Conservation (phyloP, 768 basidiomycete genomes). For the Pisolithus sp. region DNA sequence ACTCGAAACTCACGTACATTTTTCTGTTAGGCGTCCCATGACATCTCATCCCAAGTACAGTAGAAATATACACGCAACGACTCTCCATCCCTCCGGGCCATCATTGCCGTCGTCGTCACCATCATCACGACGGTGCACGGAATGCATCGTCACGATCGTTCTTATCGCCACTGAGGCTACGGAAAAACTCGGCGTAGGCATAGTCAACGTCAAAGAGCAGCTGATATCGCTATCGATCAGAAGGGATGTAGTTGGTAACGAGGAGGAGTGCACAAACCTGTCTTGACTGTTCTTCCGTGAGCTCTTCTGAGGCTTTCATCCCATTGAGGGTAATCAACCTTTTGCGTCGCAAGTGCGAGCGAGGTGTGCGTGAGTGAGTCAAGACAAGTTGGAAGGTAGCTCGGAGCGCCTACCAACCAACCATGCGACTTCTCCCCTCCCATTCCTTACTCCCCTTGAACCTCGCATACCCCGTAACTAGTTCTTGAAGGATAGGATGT, state of each 20-base stretch:
- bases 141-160: constrained; percentile 5
- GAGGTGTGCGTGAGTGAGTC: neutral
- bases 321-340: constrained; percentile 96
- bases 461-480: constrained; percentile 90
- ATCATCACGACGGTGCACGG: neutral
- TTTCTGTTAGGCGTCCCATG: too few relatives aligned
- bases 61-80: too few relatives aligned
- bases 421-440: constrained; percentile 88
- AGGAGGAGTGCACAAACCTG: constrained; percentile 47
- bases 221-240: constrained; percentile 30
- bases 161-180: constrained; percentile 52
- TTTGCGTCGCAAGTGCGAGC: neutral
- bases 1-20: too few relatives aligned
- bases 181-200: constrained; percentile 91
- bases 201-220: constrained; percentile 95
- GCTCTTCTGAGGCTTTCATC: constrained; percentile 96
- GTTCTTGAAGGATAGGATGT: constrained; percentile 88
- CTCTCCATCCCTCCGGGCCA: too few relatives aligned
- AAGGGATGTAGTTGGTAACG: neutral
- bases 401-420: constrained; percentile 65
- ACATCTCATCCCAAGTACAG: too few relatives aligned
- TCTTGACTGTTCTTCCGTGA: constrained; percentile 89
- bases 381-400: neutral
- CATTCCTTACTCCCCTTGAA: constrained; percentile 95
- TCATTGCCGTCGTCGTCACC: too few relatives aligned